These are phyloP conservation scores for Allantophomopsis lycopodina DNA, from an alignment of 2,329 filamentous ascomycete species.

Conservation along the genomic window DNA sequence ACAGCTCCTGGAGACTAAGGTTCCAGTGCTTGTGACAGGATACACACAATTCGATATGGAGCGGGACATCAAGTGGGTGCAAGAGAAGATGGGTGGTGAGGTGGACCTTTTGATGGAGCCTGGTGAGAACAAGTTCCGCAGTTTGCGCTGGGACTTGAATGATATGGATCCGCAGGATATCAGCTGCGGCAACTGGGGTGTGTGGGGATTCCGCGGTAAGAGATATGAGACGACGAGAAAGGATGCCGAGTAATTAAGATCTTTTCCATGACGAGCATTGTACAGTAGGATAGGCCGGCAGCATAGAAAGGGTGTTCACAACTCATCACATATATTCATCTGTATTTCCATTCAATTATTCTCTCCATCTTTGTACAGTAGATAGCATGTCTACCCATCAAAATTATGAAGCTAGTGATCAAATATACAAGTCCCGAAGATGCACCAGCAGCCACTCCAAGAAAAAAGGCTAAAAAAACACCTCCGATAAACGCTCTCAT, in stretches of 20 bases:
- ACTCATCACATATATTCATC: too few relatives aligned
- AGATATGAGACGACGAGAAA: conserved; percentile 33
- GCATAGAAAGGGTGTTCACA: too few relatives aligned
- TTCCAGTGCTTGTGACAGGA: conserved; percentile 85
- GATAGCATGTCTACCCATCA: too few relatives aligned
- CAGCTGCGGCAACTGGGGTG: conserved; percentile 90
- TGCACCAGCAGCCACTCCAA: too few relatives aligned
- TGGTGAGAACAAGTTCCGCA: conserved; percentile 87
- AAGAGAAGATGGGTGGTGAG: conserved; percentile 73
- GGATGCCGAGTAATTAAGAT: conserved; percentile 6
- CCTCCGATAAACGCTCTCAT: too few relatives aligned
- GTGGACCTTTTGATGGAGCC: conserved; percentile 87
- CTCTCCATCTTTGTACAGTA: too few relatives aligned
- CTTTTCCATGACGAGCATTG: too few relatives aligned
- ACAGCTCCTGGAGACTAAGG: conserved; percentile 83
- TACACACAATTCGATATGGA: conserved; percentile 95
- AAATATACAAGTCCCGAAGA: too few relatives aligned
- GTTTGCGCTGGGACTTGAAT: conserved; percentile 91
- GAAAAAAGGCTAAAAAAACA: too few relatives aligned
- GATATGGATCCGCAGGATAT: conserved; percentile 90
- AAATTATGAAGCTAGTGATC: too few relatives aligned
- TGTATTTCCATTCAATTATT: too few relatives aligned
- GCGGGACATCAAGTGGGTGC: conserved; percentile 81
- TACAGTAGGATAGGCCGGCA: too few relatives aligned
- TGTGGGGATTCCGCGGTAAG: conserved; percentile 97